Evolutionary conservation across 768 basidiomycete species (phyloP).

Genomic region (Pleurotus tuoliensis): DNA sequence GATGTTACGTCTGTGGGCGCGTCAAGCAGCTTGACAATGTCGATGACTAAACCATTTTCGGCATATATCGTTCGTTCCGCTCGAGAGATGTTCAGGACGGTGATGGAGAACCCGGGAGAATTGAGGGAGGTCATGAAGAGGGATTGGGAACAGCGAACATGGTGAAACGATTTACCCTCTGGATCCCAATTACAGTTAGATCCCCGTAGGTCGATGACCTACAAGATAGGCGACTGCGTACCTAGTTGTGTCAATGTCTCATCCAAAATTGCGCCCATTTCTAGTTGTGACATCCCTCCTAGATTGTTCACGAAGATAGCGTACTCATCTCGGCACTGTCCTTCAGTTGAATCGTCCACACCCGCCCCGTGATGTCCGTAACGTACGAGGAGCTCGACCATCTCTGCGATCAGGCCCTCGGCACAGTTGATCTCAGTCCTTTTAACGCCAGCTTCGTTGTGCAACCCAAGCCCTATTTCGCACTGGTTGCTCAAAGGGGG

Average conservation of each 20-base stretch:
- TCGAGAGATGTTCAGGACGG: conserved; percentile 43
- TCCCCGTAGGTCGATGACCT: neutral
- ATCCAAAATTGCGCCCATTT: conserved; percentile 47
- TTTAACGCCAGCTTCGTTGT: conserved; percentile 47
- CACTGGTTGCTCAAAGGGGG: conserved; percentile 23
- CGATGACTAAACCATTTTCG: conserved; percentile 6
- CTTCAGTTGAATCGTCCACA: conserved; percentile 3
- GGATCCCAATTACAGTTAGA: neutral
- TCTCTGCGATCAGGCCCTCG: conserved; percentile 23
- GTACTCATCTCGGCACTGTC: conserved; percentile 37
- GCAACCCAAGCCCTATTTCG: conserved; percentile 52
- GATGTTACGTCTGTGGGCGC: conserved; percentile 38
- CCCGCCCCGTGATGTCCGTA: too few relatives aligned
- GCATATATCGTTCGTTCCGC: conserved; percentile 14
- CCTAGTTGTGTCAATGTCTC: conserved; percentile 40
- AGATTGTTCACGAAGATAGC: conserved; percentile 55
- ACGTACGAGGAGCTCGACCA: conserved; percentile 30
- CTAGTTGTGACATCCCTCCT: conserved; percentile 46
- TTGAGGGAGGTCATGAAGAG: conserved; percentile 59
- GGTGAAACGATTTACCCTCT: conserved; percentile 21
- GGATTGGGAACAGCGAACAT: conserved; percentile 40
- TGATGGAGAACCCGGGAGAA: conserved; percentile 55
- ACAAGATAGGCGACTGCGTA: conserved; percentile 19
- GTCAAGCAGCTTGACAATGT: conserved; percentile 34
- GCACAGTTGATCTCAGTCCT: conserved; percentile 34